Evolutionary conservation across 768 basidiomycete genomes (phyloP).

Genomic region (Collybia sp.): DNA sequence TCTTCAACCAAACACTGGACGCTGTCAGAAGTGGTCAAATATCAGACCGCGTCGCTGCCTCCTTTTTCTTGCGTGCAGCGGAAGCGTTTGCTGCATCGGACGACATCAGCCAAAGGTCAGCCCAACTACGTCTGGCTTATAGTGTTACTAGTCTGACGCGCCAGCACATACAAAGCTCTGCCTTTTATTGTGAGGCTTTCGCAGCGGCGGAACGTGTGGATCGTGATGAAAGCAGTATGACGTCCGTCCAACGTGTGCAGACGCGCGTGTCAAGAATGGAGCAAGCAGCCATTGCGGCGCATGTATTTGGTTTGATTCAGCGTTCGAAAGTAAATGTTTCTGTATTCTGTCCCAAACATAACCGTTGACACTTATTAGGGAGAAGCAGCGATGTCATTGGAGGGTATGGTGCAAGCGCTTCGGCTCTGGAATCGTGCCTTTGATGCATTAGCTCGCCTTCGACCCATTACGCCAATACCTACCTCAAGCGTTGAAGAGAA

Average conservation of each 20-base stretch:
- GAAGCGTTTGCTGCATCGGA: constrained; percentile 60
- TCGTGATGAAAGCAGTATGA: constrained; percentile 39
- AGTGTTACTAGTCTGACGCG: not conserved
- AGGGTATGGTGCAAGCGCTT: constrained; percentile 61
- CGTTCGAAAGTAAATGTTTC: constrained; percentile 47
- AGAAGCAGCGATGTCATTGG: constrained; percentile 51
- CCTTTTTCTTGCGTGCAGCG: constrained; percentile 61
- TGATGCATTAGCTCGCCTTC: constrained; percentile 60
- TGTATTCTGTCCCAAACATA: not conserved
- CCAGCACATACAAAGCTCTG: constrained; percentile 27
- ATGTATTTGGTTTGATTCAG: constrained; percentile 66
- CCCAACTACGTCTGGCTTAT: not conserved
- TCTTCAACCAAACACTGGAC: constrained; percentile 58
- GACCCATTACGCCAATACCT: constrained; percentile 24
- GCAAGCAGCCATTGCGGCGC: constrained; percentile 67
- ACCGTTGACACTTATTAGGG: constrained; percentile 38
- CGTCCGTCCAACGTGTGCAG: constrained; percentile 55
- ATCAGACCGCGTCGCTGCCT: constrained; percentile 46
- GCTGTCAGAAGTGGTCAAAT: constrained; percentile 37
- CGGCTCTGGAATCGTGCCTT: constrained; percentile 79
- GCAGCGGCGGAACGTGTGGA: constrained; percentile 36
- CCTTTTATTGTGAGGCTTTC: constrained; percentile 58
- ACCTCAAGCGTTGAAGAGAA: constrained; percentile 36
- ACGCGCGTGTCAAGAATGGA: constrained; percentile 57
- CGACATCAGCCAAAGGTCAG: constrained; percentile 55